Conservation (phyloP, 805 yeast genomes). For the Saturnispora galanensis region DNA sequence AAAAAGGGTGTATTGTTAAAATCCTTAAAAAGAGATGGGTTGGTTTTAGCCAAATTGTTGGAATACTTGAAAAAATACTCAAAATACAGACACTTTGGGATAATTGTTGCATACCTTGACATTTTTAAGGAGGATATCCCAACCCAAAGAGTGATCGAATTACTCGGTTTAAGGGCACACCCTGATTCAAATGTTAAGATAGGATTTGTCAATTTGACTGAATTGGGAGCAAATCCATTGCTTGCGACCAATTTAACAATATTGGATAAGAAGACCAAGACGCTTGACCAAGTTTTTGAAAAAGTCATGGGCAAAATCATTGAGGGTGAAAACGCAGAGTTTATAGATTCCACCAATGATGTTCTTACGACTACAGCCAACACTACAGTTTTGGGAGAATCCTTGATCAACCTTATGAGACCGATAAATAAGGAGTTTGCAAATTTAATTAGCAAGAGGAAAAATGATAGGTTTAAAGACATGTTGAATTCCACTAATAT, state of each 20-base stretch:
- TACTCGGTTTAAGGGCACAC: constrained; percentile 2
- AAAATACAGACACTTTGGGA: constrained; percentile 3
- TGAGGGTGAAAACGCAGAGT: neutral
- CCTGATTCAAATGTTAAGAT: neutral
- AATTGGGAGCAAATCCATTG: neutral
- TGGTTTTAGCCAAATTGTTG: constrained; percentile 8
- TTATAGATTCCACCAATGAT: neutral
- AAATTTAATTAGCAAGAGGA: neutral
- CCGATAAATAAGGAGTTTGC: constrained; percentile 1
- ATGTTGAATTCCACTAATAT: constrained; percentile 13
- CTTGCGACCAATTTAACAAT: neutral
- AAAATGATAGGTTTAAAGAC: neutral
- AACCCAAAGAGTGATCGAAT: constrained; percentile 3
- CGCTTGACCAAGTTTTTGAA: constrained; percentile 2
- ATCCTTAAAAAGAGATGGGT: constrained; percentile 7
- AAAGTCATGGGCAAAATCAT: neutral
- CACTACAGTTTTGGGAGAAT: constrained; percentile 1
- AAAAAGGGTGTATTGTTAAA: neutral
- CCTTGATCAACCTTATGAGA: constrained; percentile 4
- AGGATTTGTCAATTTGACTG: constrained; percentile 9
- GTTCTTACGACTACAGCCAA: neutral
- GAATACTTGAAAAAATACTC: constrained; percentile 6
- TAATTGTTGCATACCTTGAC: constrained; percentile 11
- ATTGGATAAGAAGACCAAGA: neutral
- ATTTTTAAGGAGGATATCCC: constrained; percentile 1